Evolutionary conservation across 345 rosid genomes (phyloP).

Genomic region (Eucalyptus camaldulensis): DNA sequence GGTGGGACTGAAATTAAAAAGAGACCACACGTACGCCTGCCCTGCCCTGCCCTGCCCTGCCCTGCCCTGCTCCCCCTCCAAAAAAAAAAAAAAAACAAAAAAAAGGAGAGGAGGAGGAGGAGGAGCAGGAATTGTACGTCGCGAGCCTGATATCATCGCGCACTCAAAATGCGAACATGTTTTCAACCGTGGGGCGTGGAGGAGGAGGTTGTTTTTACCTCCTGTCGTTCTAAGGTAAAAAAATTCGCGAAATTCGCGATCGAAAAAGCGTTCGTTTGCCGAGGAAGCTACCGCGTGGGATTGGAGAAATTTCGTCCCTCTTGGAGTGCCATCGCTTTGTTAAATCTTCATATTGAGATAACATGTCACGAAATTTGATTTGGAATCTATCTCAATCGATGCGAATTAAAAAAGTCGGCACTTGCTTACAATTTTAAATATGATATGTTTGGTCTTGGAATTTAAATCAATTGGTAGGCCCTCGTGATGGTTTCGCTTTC

Average conservation of each 20-base stretch:
- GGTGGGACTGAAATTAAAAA: background rate
- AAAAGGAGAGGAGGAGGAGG: background rate
- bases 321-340: background rate
- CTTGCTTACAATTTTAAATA: background rate
- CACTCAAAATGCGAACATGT: no score
- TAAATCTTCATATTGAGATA: no score
- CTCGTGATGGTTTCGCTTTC: background rate
- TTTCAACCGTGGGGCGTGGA: background rate
- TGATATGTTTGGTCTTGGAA: background rate
- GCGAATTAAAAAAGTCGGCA: background rate
- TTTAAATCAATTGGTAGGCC: background rate
- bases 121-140: background rate
- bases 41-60: background rate
- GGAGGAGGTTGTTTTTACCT: no score
- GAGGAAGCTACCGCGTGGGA: background rate
- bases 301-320: background rate
- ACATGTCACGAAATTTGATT: background rate
- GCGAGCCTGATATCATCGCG: background rate
- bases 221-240: no score
- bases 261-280: background rate
- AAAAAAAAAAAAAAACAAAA: no score
- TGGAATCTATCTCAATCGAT: no score
- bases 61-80: no score
- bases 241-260: background rate
- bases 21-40: background rate